Conservation (phyloP, 169 alveolate species). For the Plasmodium knowlesi region DNA sequence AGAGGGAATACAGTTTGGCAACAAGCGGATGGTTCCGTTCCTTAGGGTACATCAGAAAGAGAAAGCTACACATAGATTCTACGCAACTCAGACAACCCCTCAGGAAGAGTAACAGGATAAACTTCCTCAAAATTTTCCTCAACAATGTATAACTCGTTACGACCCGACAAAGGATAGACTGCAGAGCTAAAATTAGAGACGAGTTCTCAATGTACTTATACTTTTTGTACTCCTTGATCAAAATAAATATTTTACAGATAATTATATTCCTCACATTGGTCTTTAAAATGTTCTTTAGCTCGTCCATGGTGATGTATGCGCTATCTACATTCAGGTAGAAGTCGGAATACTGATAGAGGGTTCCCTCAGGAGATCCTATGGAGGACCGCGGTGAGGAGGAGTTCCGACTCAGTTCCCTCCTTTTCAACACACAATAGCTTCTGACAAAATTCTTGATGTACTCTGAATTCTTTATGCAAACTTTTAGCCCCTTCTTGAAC, state of each 20-base stretch:
- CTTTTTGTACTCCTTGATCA: constrained; percentile 35
- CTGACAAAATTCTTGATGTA: constrained; percentile 29
- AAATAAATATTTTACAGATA: constrained; percentile 33
- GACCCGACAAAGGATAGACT: constrained; percentile 37
- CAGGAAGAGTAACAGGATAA: constrained; percentile 25
- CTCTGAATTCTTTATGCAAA: constrained; percentile 21
- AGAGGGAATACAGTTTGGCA: constrained; percentile 5
- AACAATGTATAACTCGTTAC: neutral
- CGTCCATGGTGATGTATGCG: constrained; percentile 25
- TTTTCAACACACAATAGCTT: constrained; percentile 44
- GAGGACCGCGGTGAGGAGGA: neutral
- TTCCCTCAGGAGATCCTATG: neutral
- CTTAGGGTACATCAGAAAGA: constrained; percentile 13
- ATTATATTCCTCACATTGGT: constrained; percentile 26
- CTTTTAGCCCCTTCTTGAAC: constrained; percentile 41
- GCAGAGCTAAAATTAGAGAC: constrained; percentile 13
- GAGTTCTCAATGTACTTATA: constrained; percentile 66
- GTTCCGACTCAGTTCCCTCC: neutral
- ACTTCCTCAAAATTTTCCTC: constrained; percentile 4
- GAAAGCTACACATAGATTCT: constrained; percentile 19
- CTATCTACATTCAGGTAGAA: constrained; percentile 7
- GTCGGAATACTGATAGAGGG: neutral
- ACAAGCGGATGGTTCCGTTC: constrained; percentile 5
- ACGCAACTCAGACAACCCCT: constrained; percentile 62
- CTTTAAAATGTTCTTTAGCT: constrained; percentile 41